These are phyloP conservation scores for Viridothelium virens DNA, from an alignment of 495 filamentous ascomycete genomes.

Conservation along the genomic window DNA sequence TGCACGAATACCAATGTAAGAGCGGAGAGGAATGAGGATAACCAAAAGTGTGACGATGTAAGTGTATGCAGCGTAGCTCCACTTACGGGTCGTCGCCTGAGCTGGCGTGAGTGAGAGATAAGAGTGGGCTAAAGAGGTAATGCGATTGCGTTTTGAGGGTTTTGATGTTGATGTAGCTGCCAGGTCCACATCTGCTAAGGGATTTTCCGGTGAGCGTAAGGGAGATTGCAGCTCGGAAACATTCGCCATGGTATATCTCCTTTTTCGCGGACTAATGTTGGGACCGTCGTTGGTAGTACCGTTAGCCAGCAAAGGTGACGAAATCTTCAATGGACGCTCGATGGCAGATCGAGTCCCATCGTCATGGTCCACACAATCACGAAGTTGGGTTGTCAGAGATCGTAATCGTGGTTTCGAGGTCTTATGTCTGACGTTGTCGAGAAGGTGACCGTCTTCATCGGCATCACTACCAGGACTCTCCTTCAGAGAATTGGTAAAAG, in stretches of 20 bases:
- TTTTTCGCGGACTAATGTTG: constrained; percentile 1
- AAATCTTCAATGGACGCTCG: constrained; percentile 12
- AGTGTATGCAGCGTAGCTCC: constrained; percentile 72
- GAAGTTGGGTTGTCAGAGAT: background rate
- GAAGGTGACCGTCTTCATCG: constrained; percentile 31
- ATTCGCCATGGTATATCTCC: constrained; percentile 16
- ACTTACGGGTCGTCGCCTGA: constrained; percentile 69
- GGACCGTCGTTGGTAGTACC: background rate
- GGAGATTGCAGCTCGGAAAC: constrained; percentile 14
- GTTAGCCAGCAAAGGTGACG: background rate
- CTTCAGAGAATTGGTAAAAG: constrained; percentile 26
- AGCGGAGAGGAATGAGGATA: constrained; percentile 63
- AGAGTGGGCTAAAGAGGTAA: constrained; percentile 43
- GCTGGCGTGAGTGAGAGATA: constrained; percentile 72
- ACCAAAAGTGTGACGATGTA: constrained; percentile 57
- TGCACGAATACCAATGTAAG: constrained; percentile 57
- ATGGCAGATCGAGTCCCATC: constrained; percentile 16
- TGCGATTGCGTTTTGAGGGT: background rate
- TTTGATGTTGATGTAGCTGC: background rate
- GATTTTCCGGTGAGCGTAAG: background rate
- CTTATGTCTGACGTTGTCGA: constrained; percentile 15
- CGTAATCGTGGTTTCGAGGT: background rate
- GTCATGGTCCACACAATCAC: background rate
- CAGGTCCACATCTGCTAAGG: background rate
- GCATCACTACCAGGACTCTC: constrained; percentile 43